Conservation (phyloP, 257 asterid species). For the Sherardia arvensis region DNA sequence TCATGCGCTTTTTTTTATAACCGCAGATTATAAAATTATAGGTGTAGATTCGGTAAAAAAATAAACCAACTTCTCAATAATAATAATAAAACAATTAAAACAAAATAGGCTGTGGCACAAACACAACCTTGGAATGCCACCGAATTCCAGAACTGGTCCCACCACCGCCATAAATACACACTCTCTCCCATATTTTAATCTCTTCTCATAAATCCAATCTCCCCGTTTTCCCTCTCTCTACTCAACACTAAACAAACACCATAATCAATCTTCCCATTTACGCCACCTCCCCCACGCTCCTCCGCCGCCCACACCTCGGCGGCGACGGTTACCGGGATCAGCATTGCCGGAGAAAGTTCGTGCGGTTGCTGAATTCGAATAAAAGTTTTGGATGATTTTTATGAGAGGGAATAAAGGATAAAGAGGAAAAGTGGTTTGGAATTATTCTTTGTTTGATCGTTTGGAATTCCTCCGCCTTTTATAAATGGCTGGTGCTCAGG, state of each 20-base stretch:
- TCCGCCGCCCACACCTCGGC: background rate
- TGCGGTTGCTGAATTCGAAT: background rate
- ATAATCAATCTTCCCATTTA: slow-evolving; percentile 26
- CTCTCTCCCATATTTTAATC: background rate
- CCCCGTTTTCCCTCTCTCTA: background rate
- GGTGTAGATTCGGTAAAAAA: background rate
- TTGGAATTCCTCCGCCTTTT: background rate
- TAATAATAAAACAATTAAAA: too few relatives aligned
- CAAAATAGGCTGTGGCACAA: slow-evolving; percentile 10
- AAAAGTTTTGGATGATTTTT: slow-evolving; percentile 3
- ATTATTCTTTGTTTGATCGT: slow-evolving; percentile 17
- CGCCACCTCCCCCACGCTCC: slow-evolving; percentile 23
- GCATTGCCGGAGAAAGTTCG: slow-evolving; percentile 9
- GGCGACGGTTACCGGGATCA: slow-evolving; percentile 10
- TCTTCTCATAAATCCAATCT: background rate
- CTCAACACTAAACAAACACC: background rate
- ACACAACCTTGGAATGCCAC: background rate
- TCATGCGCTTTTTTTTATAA: background rate
- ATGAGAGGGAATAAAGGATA: background rate
- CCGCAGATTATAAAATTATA: too few relatives aligned
- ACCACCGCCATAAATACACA: background rate
- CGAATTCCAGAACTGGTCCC: slow-evolving; percentile 19
- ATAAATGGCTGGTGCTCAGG: slow-evolving; percentile 26
- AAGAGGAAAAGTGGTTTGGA: slow-evolving; percentile 9
- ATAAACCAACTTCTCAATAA: too few relatives aligned